phyloP scores from a whole-genome alignment of 1,284 basidiomycete species.

The Sanghuangporus weigelae region DNA sequence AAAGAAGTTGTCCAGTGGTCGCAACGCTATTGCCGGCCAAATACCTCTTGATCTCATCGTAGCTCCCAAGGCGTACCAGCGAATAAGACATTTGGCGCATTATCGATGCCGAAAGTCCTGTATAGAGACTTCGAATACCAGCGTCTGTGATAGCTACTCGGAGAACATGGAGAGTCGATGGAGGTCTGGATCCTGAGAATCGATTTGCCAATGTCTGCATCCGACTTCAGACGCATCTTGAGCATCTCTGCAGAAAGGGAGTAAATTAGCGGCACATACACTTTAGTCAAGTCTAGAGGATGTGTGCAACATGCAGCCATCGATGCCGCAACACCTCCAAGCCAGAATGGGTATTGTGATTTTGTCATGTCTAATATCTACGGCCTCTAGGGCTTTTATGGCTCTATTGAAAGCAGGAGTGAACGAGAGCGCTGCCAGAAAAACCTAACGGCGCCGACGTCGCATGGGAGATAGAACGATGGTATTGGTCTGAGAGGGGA shows the following conservation, averaged over 20 bases:
- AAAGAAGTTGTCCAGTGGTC: conserved; percentile 48
- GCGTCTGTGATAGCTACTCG: conserved; percentile 51
- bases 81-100: conserved; percentile 92
- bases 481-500: background rate
- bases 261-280: conserved; percentile 39
- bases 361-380: conserved; percentile 3
- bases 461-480: conserved; percentile 3
- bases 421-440: background rate
- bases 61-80: conserved; percentile 79
- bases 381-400: background rate
- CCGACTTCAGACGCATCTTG: conserved; percentile 39
- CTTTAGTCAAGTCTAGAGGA: conserved; percentile 82
- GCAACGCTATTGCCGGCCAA: conserved; percentile 33
- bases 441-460: conserved; percentile 10
- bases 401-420: background rate
- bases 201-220: conserved; percentile 65
- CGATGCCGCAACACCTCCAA: conserved; percentile 15
- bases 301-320: conserved; percentile 83
- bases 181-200: conserved; percentile 33
- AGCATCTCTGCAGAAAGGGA: conserved; percentile 2
- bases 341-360: conserved; percentile 13
- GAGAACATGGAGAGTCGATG: conserved; percentile 55
- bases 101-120: conserved; percentile 80
- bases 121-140: conserved; percentile 72
- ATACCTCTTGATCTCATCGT: conserved; percentile 69